Evolutionary conservation across 495 filamentous ascomycete species (phyloP).

Genomic region (Achaetomiella virescens): DNA sequence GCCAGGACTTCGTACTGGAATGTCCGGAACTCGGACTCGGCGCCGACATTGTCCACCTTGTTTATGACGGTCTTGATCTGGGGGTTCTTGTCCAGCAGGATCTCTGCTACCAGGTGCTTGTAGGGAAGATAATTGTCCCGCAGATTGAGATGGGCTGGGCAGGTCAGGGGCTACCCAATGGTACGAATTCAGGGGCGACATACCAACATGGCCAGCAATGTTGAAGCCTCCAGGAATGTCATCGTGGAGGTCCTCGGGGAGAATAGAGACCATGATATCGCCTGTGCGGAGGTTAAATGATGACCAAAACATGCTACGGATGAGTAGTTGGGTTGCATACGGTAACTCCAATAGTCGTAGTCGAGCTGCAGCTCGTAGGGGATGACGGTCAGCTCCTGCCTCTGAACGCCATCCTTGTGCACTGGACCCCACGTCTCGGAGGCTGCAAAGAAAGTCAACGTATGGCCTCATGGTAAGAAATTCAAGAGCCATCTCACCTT

Average conservation of each 20-base stretch:
- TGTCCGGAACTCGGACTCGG: conserved; percentile 79
- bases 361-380: conserved; percentile 69
- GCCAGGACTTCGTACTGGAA: conserved; percentile 90
- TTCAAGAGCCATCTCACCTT: conserved; percentile 46
- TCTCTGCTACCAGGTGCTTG: conserved; percentile 73
- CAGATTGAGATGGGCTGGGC: conserved; percentile 77
- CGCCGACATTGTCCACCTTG: conserved; percentile 83
- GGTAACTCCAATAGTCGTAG: conserved; percentile 81
- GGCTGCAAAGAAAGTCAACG: conserved; percentile 44
- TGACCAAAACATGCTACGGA: neutral
- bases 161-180: conserved; percentile 3
- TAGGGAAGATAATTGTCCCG: conserved; percentile 72
- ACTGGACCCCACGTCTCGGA: conserved; percentile 65
- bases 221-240: conserved; percentile 85
- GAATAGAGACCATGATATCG: conserved; percentile 72
- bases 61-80: conserved; percentile 83
- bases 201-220: conserved; percentile 80
- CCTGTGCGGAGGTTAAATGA: conserved; percentile 40
- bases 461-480: neutral
- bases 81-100: conserved; percentile 82
- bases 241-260: conserved; percentile 56
- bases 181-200: conserved; percentile 12
- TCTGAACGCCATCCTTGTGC: conserved; percentile 61
- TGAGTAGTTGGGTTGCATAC: conserved; percentile 44
- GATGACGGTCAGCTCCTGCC: conserved; percentile 58